Base-by-base conservation (phyloP, 176 grass and related monocot genomes). In the Oryza longistaminata region DNA sequence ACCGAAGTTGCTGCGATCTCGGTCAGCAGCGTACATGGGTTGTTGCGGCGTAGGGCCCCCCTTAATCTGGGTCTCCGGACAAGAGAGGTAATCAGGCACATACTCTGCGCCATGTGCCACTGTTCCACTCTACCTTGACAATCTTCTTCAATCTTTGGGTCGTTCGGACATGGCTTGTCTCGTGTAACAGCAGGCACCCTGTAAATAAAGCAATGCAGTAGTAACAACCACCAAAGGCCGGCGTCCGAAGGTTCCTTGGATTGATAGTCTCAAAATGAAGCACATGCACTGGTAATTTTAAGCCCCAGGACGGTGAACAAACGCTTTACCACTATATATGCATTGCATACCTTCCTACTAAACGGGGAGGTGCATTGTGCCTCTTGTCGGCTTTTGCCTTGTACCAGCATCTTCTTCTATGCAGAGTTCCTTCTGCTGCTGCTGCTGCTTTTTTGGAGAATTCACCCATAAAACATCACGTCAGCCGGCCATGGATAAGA, bases 21-120 rank as follows among this genome's bases (percentile, higher is more conserved):
- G 39, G 62, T 35, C 65, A 72, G 62, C 82, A 76, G 21, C 68
- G 62, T 68, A 55, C 82, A 42, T 76, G 82, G 82, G 82, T 29
- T 58, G 73, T 49, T 16, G 82, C 62, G 45, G 31, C 8, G 14
- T 25, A 48, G 71, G 71, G 12, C 27, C 3, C 71, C 42, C 71
- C 37, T 39, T 39, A 43, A 19, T 17, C 16, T 19, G 27, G n/a
- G 24, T 17, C 68, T 21, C 6, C 25, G 3, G 25, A 74, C 72
- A 50, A 52, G 16, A 46, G 8, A 25, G 22, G 9, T 31, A 4
- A 11, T 52, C 24, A 10, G 21, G 21, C 58, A 24, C 58, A 62
- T 55, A 55, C 52, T 55, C 16, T 55, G 52, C 17, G 17, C 27
- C 52, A 55, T 55, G 52, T 55, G 52, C 52, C 52, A 55, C 50